These are phyloP conservation scores for Dactylellina cionopaga DNA, from an alignment of 2,329 filamentous ascomycete genomes.

Conservation along the genomic window DNA sequence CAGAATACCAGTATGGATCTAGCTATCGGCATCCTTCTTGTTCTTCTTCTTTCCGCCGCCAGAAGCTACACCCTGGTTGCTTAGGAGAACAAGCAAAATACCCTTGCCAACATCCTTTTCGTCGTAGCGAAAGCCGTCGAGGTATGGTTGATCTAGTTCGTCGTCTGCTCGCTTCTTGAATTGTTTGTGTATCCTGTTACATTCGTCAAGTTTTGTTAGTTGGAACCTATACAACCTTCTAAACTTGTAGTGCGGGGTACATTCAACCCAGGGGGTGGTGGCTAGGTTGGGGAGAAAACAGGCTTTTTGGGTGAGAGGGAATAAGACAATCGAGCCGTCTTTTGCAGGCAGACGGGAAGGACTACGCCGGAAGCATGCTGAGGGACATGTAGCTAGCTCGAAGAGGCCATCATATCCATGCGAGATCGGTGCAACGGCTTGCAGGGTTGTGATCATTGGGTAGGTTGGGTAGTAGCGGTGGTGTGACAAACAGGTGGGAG, in stretches of 20 bases:
- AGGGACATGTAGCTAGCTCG: not conserved
- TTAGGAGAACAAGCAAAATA: constrained; percentile 84
- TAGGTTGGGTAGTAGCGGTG: not conserved
- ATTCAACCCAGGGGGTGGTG: not conserved
- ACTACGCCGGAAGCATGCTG: not conserved
- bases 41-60: constrained; percentile 71
- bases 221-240: constrained; percentile 28
- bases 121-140: constrained; percentile 96
- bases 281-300: constrained; percentile 5
- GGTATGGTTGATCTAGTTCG: constrained; percentile 85
- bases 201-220: constrained; percentile 18
- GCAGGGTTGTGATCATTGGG: too few species aligned
- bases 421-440: not conserved
- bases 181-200: constrained; percentile 53
- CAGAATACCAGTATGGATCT: not conserved
- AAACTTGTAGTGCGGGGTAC: constrained; percentile 18
- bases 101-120: constrained; percentile 88
- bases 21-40: constrained; percentile 66
- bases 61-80: constrained; percentile 71
- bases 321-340: not conserved
- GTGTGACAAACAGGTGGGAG: not conserved
- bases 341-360: constrained; percentile 2
- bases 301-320: constrained; percentile 4
- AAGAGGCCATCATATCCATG: constrained; percentile 2
- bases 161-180: constrained; percentile 76